phyloP scores from a whole-genome alignment of 345 rosid genomes.

The Gossypium herbaceum region DNA sequence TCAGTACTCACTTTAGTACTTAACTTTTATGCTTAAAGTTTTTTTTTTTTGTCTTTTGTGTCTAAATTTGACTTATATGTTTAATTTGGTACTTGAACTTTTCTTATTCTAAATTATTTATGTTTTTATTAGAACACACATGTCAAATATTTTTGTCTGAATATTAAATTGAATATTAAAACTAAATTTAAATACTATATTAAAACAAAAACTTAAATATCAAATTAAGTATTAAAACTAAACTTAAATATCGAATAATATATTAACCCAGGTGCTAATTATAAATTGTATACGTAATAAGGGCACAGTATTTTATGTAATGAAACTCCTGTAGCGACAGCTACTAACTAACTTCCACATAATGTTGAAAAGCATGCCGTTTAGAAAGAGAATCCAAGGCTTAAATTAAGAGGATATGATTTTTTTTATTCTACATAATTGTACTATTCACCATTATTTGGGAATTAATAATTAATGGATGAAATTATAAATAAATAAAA shows the following conservation, averaged over 20 bases:
- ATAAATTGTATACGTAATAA: too few relatives aligned
- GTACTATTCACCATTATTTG: not conserved
- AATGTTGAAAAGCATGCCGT: not conserved
- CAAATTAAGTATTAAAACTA: too few relatives aligned
- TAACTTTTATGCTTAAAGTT: too few relatives aligned
- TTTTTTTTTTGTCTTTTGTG: too few relatives aligned
- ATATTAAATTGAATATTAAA: fast-evolving
- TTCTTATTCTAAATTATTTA: fast-evolving
- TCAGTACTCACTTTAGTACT: fast-evolving
- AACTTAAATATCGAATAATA: too few relatives aligned
- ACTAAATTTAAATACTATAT: too few relatives aligned
- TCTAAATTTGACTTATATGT: too few relatives aligned
- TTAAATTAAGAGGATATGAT: not conserved
- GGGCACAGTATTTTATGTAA: not conserved
- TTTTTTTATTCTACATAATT: not conserved
- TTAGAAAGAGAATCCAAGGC: not conserved
- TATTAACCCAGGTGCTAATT: too few relatives aligned
- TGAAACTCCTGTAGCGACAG: not conserved
- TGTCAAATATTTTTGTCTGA: too few relatives aligned
- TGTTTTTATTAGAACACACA: too few relatives aligned
- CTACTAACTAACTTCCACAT: not conserved
- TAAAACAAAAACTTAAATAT: too few relatives aligned
- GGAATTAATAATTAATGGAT: not conserved
- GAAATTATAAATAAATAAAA: not conserved
- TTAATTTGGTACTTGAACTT: too few relatives aligned